Conservation (phyloP, 345 rosid species). For the Heritiera fomes region DNA sequence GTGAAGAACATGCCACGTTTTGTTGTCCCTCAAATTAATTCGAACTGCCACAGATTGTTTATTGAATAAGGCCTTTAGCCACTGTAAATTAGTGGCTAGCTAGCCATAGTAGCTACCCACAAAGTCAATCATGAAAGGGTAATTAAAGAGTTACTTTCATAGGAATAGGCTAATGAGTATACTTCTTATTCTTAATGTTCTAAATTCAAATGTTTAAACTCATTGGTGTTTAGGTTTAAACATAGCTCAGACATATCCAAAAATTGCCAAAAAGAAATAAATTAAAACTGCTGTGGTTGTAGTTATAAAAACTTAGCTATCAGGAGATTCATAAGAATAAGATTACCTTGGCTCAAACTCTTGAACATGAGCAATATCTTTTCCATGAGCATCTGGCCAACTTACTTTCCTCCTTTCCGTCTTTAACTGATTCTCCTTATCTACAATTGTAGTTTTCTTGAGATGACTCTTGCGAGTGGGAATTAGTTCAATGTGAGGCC, state of each 20-base stretch:
- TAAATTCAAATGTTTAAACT: not conserved
- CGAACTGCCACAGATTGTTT: not conserved
- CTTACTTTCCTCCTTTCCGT: slow-evolving; percentile 57
- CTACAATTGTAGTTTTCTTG: slow-evolving; percentile 34
- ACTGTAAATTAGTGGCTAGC: not conserved
- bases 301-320: not conserved
- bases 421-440: slow-evolving; percentile 25
- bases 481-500: slow-evolving; percentile 33
- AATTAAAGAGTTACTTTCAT: not conserved
- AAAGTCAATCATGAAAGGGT: not conserved
- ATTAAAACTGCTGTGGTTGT: not conserved
- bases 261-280: not conserved
- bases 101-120: not conserved
- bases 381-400: slow-evolving; percentile 81
- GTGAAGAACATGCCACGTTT: not conserved
- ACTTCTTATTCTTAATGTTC: not conserved
- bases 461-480: slow-evolving; percentile 59
- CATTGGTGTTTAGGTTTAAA: not conserved
- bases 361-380: slow-evolving; percentile 69
- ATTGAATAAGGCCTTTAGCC: not conserved
- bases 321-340: not conserved
- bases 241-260: not conserved
- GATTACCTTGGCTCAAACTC: slow-evolving; percentile 72
- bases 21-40: not conserved
- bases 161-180: not conserved